phyloP scores from a whole-genome alignment of 306 rosid species.

The Prinsepia uniflora region DNA sequence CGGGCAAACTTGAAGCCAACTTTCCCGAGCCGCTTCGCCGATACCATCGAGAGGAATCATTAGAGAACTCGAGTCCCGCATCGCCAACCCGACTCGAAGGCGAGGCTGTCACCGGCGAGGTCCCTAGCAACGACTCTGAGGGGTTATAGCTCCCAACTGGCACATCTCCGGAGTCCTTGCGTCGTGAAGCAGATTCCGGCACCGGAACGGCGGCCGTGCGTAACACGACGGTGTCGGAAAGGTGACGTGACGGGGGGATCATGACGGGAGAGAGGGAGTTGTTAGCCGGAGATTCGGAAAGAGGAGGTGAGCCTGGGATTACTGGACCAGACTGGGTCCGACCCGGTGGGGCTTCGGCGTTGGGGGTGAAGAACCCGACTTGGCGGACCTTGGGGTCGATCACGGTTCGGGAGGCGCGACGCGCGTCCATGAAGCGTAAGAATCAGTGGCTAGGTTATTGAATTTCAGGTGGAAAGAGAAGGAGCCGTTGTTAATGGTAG shows the following conservation, averaged over 20 bases:
- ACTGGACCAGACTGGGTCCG: conserved; percentile 42
- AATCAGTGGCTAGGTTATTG: conserved; percentile 11
- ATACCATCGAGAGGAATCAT: conserved; percentile 42
- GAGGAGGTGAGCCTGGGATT: conserved; percentile 18
- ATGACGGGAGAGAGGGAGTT: conserved; percentile 67
- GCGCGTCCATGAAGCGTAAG: conserved; percentile 53
- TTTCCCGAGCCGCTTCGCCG: conserved; percentile 38
- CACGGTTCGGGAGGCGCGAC: conserved; percentile 45
- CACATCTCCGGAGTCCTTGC: conserved; percentile 33
- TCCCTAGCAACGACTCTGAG: conserved; percentile 37
- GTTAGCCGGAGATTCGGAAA: conserved; percentile 34
- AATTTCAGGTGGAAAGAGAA: neutral
- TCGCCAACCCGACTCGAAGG: conserved; percentile 40
- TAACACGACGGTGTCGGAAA: conserved; percentile 30
- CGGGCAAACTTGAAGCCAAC: conserved; percentile 36
- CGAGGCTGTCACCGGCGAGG: conserved; percentile 50
- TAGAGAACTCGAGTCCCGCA: conserved; percentile 49
- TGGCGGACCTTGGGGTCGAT: conserved; percentile 69
- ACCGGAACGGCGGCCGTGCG: conserved; percentile 59
- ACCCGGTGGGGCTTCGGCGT: conserved; percentile 38
- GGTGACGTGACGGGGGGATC: conserved; percentile 64
- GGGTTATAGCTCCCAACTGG: conserved; percentile 58
- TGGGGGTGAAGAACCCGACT: conserved; percentile 65
- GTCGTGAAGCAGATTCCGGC: conserved; percentile 48
- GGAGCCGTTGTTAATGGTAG: neutral